Base-by-base conservation (phyloP, 2,329 filamentous ascomycete species). In the Hypoxylon sp. region DNA sequence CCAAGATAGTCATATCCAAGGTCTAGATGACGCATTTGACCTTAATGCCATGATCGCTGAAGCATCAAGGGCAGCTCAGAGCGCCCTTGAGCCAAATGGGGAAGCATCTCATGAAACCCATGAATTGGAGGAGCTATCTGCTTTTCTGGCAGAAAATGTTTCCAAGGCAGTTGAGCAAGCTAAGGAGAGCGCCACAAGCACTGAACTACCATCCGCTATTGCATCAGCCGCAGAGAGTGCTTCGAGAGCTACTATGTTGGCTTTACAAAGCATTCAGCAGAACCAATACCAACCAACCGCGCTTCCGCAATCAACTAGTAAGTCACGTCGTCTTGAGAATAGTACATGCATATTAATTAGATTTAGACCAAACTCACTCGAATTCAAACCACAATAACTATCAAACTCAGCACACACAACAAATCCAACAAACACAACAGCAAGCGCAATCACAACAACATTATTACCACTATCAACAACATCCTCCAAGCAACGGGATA, bases 31-130 rank as follows among this genome's bases (percentile, higher is more conserved):
- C 24, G 66, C 68, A 1, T 78, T 78, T 57, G 76, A 79, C 32
- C 58, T 79, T 24, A 75, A 77, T 29, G 77, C 77, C 35, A 73
- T 74, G 47, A 78, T 79, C 62, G 77, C 75, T 2, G 77, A 78
- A 58, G 77, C 77, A 6, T 77, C 77, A 1, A 76, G 72, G 52
- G 75, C 77, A 37, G 77, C 77, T 6, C 71, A 78, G 65, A 73
- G 65, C 29, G 72, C 68, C 15, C 52, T 75, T 1, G 76, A 75
- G 31, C 62, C 71, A 6, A 61, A 27, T 37, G 70, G 58, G 11
- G 67, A 73, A 17, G 58, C 66, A 6, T 37, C 67, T 44, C 54
- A 59, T 15, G 68, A 68, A 6, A 42, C 68, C 53, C 58, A 59
- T 15, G 68, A 69, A 27, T 69, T 77, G 37, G 75, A 77, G 19